Conservation (phyloP, 148 eudicot genomes). For the Nepenthes gracilis region DNA sequence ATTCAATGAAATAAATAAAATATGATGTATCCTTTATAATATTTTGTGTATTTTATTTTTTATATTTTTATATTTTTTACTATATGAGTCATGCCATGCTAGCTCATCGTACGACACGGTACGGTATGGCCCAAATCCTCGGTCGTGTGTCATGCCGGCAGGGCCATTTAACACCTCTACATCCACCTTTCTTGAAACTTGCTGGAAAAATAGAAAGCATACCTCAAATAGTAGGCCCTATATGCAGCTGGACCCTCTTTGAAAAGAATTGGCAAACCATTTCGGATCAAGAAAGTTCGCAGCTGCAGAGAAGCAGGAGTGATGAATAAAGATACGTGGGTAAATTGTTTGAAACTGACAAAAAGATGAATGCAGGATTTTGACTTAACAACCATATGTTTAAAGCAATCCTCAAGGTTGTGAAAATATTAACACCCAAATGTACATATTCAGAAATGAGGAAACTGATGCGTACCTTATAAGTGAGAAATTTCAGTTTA, state of each 20-base stretch:
- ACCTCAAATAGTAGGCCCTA: conserved; percentile 75
- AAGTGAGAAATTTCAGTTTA: conserved; percentile 86
- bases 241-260: conserved; percentile 86
- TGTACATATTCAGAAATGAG: not conserved
- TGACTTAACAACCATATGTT: no score
- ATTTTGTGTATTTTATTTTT: no score
- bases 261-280: conserved; percentile 72
- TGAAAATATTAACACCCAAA: not conserved
- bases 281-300: conserved; percentile 86
- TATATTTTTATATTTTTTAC: no score
- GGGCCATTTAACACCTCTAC: no score
- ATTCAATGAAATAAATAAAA: no score
- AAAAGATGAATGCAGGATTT: not conserved
- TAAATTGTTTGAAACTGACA: not conserved
- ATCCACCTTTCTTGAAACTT: not conserved
- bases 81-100: no score
- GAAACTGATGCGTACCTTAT: conserved; percentile 39
- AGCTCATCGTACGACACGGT: no score
- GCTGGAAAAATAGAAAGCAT: not conserved
- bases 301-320: conserved; percentile 31
- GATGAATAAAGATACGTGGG: conserved; percentile 2
- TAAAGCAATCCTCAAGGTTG: no score
- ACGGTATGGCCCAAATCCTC: no score
- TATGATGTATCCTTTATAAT: no score
- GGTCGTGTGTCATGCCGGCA: no score